Evolutionary conservation across 768 basidiomycete species (phyloP), one percentile per base, ranked within the genome.

Genomic region (Sarcodon sp.): DNA sequence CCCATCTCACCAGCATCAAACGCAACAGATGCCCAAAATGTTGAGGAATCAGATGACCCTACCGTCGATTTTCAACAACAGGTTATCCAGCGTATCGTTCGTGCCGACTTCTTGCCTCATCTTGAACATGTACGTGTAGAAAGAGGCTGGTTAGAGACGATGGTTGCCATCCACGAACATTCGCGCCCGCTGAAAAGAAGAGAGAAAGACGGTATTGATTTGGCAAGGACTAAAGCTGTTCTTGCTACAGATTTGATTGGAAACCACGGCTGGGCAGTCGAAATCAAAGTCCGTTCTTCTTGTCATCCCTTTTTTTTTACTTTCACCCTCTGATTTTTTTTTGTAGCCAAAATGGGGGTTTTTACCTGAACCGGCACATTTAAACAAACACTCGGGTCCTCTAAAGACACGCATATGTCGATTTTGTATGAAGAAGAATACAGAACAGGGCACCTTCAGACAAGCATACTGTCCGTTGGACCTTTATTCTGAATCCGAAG

Each of bases 281-380:
- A 97, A 67, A 89, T 97, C 63, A 98, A 98, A 79, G 94, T 89
- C 61, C 51, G 27, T 43, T 39, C 7, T 1, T 3, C 13, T 27
- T 21, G n/a, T 12, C 27, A 6, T 32, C 41, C 11, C 34, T n/a
- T 46, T 12, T 37, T 37, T 41, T 49, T 27, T 36, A 15, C 33
- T 10, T 9, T 8, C 13, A 18, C 8, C 33, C 13, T 27, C 46
- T 36, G 47, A 34, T 12, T 39, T 37, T 13, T 37, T 13, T 34
- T 47, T 33, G 4, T 59, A 96, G 94, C 94, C 94, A 33, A 99
- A 99, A 70, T 99, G 94, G 93, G 90, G 81, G 3, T 96, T 99
- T 63, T 64, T 97, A 35, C 91, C 94, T 2, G 71, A 69, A 33
- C 58, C 72, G 5, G 53, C 57, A 2, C 72, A 83, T 62, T 69